Percentiles rank a stretch among this genome's conserved stretches.
Conservation (phyloP, 2,329 filamentous ascomycete genomes). For the Phialophora tarda region DNA sequence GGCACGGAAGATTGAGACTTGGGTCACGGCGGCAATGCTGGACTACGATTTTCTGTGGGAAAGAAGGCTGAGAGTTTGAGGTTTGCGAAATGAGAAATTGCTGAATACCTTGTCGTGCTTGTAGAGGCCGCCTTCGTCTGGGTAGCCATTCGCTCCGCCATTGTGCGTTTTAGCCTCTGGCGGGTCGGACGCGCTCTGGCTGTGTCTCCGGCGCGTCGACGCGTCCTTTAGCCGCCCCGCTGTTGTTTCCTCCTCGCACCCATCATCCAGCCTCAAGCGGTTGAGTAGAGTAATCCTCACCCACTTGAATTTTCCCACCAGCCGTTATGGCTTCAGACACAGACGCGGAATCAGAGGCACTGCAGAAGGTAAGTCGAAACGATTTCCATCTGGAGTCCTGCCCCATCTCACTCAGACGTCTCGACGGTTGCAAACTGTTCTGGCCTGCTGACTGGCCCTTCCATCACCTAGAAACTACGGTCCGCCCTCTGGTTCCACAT, state of each 20-base stretch:
- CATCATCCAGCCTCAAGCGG: not conserved
- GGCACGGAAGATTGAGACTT: slow-evolving; percentile 40
- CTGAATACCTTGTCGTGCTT: not conserved
- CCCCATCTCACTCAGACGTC: not conserved
- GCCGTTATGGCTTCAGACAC: slow-evolving; percentile 20
- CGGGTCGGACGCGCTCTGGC: too few species aligned
- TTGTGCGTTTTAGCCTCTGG: not conserved
- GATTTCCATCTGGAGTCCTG: not conserved
- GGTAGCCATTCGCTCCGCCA: not conserved
- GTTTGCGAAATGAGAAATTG: not conserved
- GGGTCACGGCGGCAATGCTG: slow-evolving; percentile 45
- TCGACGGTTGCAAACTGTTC: slow-evolving; percentile 37
- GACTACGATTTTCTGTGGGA: slow-evolving; percentile 50
- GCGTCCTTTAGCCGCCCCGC: not conserved
- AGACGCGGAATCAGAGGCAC: slow-evolving; percentile 23
- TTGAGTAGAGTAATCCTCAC: not conserved
- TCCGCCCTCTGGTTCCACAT: slow-evolving; percentile 82
- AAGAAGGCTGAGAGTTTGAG: slow-evolving; percentile 10
- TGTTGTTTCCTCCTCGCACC: not conserved
- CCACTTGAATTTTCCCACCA: too few species aligned
- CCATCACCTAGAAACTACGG: slow-evolving; percentile 60
- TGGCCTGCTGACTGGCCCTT: not conserved
- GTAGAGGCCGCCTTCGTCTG: not conserved
- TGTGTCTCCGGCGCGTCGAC: not conserved
- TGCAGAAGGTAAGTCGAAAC: slow-evolving; percentile 25